Percentiles rank a stretch among this genome's conserved stretches.
Conservation (phyloP, 371 early-diverging fungal genomes). For the Rhizopus sp. region DNA sequence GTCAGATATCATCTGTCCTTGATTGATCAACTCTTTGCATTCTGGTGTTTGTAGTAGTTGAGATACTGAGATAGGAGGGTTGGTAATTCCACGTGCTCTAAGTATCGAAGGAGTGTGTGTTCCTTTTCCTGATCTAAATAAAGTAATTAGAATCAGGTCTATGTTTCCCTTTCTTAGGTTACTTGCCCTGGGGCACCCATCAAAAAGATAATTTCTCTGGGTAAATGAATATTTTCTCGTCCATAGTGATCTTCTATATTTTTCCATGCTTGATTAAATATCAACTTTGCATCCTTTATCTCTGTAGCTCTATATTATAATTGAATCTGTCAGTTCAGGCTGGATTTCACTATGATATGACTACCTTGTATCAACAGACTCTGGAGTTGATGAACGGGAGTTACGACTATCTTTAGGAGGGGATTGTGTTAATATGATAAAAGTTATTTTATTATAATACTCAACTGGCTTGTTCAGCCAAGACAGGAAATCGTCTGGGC, state of each 20-base stretch:
- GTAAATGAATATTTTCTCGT: conserved; percentile 60
- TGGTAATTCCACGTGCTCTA: conserved; percentile 64
- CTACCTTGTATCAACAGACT: conserved; percentile 22
- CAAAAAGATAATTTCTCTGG: conserved; percentile 68
- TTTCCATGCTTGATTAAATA: conserved; percentile 72
- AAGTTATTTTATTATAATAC: background rate
- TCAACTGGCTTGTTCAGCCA: background rate
- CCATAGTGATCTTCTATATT: conserved; percentile 66
- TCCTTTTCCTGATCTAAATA: conserved; percentile 61
- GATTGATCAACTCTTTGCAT: conserved; percentile 65
- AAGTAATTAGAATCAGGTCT: background rate
- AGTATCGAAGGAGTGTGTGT: conserved; percentile 70
- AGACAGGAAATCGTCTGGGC: conserved; percentile 2
- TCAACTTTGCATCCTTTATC: conserved; percentile 68
- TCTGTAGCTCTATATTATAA: conserved; percentile 39
- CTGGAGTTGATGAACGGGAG: conserved; percentile 12
- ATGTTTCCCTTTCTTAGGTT: background rate
- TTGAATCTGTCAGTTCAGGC: background rate
- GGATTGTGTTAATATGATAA: background rate
- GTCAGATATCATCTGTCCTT: conserved; percentile 69
- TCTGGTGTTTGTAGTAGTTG: conserved; percentile 65
- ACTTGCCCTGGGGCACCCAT: conserved; percentile 71
- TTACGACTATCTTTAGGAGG: conserved; percentile 12
- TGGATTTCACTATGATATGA: background rate
- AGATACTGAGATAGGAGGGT: conserved; percentile 66